A percentile compares a stretch with the other conserved stretches of the same genome.
Conservation (phyloP, 139 green algal genomes). For the Chlorella vulgaris region DNA sequence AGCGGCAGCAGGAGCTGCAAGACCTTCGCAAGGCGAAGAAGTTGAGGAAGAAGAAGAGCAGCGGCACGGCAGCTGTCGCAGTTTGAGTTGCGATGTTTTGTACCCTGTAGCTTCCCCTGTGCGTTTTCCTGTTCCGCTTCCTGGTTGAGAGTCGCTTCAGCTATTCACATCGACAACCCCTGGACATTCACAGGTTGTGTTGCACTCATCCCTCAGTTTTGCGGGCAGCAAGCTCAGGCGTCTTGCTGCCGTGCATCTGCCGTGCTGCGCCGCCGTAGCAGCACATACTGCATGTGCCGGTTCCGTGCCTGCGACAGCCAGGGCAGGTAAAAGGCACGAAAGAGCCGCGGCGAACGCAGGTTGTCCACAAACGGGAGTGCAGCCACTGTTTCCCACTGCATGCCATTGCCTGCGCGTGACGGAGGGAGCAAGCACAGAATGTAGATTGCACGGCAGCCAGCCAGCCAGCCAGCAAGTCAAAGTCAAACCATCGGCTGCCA, state of each 20-base stretch:
- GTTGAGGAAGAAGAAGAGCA: slow-evolving; percentile 24
- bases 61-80: not conserved
- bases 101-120: not conserved
- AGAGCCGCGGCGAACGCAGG: slow-evolving; percentile 34
- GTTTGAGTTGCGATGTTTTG: not conserved
- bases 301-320: slow-evolving; percentile 39
- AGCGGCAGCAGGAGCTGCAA: slow-evolving; percentile 48
- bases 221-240: not conserved
- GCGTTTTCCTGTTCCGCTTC: no score
- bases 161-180: no score
- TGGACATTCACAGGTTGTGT: no score
- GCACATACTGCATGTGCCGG: slow-evolving; percentile 36
- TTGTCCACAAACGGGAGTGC: slow-evolving; percentile 44
- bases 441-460: no score
- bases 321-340: slow-evolving; percentile 62
- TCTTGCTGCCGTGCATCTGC: not conserved
- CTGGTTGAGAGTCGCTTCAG: no score
- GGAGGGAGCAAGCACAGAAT: not conserved
- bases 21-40: slow-evolving; percentile 31
- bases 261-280: slow-evolving; percentile 32
- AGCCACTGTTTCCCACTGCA: slow-evolving; percentile 41
- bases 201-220: no score
- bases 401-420: not conserved
- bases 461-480: no score
- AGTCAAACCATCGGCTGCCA: no score